Base-by-base conservation (phyloP, 208 protist genomes). In the Trypanosoma brucei region DNA sequence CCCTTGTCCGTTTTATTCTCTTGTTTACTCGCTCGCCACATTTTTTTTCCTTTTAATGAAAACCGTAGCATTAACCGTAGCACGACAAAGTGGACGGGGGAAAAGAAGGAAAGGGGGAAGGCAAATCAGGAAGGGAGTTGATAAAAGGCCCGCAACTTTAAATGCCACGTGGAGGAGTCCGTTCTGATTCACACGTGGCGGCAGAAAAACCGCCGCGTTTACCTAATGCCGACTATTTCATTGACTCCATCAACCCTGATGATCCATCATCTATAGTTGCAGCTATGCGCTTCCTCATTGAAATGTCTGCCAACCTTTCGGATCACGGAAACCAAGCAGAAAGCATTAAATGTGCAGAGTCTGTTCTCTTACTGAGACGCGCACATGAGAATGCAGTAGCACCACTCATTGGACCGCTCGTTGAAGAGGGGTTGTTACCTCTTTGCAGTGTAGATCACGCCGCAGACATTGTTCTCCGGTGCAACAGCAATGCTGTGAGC, bases 401-500 rank as follows among this genome's bases (percentile, higher is more conserved):
- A 13, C 34, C 50, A 4, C 63, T 65, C 4, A 55, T 88, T 22
- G 22, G 59, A 14, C 59, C 71, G 30, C 57, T 71, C 30, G 54
- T 70, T 44, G 54, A 40, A 33, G 56, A 67, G 31, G 62, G 59
- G 31, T 30, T 69, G 5, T 6, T 61, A 0, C 22, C 39, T 11
- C 52, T 1, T 30, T 58, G 9, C 13, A 64, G 22, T 55, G 62
- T 61, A n/a, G 62, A 70, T 1, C 72, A 93, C 51, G 84, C 80
- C 6, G 76, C 74, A 35, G 78, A 81, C 2, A 68, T 91, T 50
- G 82, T 92, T 34, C 68, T 84, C 48, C 77, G 75, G 39, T 92
- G 86, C 76, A 95, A 95, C 65, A 83, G 72, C 61, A 81, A 89
- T 70, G 86, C 86, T 9, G 89, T 95, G 55, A 59, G 34, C 39